Conservation (phyloP, 192 early-diverging fungal species). For the Pilaira anomala region DNA sequence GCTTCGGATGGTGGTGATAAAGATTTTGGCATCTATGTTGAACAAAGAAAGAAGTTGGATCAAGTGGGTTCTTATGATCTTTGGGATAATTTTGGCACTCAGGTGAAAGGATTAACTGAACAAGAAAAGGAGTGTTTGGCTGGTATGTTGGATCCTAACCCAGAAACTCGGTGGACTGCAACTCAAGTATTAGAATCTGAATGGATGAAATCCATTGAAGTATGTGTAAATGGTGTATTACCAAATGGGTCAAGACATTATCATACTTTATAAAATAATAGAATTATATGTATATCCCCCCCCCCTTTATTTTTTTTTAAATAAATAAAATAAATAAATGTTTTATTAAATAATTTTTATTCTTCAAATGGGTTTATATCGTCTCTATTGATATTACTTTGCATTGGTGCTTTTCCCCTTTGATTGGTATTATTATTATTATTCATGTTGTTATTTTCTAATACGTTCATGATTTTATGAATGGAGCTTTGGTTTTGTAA, state of each 20-base stretch:
- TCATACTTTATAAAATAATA: constrained; percentile 5
- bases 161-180: constrained; percentile 65
- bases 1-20: constrained; percentile 57
- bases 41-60: constrained; percentile 14
- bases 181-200: constrained; percentile 58
- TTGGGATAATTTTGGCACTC: constrained; percentile 50
- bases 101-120: not conserved
- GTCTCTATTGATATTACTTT: too few relatives aligned
- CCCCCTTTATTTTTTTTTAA: not conserved
- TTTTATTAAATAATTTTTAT: constrained; percentile 1
- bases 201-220: constrained; percentile 39
- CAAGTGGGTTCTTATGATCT: constrained; percentile 52
- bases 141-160: constrained; percentile 78
- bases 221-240: constrained; percentile 32
- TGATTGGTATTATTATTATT: not conserved
- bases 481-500: constrained; percentile 33
- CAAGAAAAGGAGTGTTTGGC: constrained; percentile 67
- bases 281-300: not conserved
- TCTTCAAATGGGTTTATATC: not conserved
- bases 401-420: constrained; percentile 6
- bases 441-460: constrained; percentile 9
- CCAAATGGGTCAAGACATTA: constrained; percentile 21
- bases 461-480: constrained; percentile 21
- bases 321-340: not conserved
- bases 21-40: constrained; percentile 52